Base-by-base conservation (phyloP, 768 basidiomycete species). In the Auricularia sp. region DNA sequence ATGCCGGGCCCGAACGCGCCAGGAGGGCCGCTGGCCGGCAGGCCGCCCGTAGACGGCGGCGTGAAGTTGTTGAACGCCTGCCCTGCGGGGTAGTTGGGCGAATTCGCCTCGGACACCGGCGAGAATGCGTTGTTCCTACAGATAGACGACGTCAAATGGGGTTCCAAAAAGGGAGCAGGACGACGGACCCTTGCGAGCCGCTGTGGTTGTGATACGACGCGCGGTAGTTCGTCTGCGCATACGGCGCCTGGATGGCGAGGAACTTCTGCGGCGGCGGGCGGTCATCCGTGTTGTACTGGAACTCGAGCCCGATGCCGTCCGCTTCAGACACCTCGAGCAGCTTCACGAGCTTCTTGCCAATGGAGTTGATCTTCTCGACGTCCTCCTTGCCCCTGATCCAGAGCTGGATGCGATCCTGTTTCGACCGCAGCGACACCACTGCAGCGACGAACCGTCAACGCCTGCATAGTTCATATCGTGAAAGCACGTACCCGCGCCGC, bases 281-380 rank as follows among this genome's bases (percentile, higher is more conserved):
- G 69, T 93, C 91, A 64, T 94, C 92, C n/a, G 86, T 90, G 72
- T 94, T 92, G 69, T 86, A 93, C 89, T 92, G 70, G 78, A 94
- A 95, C 74, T 96, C 92, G 16, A 95, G 81, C 8, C 91, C 90
- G 67, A 95, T 89, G 47, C 85, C 83, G 71, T 93, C 90, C 39
- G 85, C 83, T 73, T 95, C 91, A 6, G 88, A 89, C 29, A 96
- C 78, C 69, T 92, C 92, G 71, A 97, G 79, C 24, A 91, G 73
- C 74, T 91, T 90, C 65, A 92, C 84, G 51, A 96, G 78, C 73
- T 85, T 86, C 79, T 85, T 89, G 35, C 92, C 94, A 66, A 96
- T 89, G 21, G 80, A 81, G 73, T 97, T 96, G 67, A 96, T 75
- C 74, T 81, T 83, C 73, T 92, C 89, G 1, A 93, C 86, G 68